Base-by-base conservation (phyloP, 2,329 filamentous ascomycete species). In the Elsinoe batatas region DNA sequence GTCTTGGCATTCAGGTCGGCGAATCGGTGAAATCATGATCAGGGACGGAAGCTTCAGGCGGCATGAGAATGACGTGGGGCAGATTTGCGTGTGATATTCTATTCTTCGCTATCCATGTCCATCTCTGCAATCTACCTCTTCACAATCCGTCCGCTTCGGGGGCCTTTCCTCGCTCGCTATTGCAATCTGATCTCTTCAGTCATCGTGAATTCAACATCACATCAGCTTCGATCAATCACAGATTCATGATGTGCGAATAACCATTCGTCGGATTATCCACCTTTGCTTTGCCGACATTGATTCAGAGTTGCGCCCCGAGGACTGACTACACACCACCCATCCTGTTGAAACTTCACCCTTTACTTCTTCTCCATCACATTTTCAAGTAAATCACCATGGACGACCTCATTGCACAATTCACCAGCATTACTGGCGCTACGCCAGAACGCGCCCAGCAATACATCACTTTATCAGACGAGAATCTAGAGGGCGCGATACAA, bases 401-500 rank as follows among this genome's bases (percentile, higher is more conserved):
- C 62, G 80, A 84, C 57, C 72, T 76, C 59, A 80, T 96, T 63
- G 80, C 81, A 60, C 82, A 83, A 65, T 96, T 98, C 69, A 82
- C 83, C 65, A 78, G 79, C 71, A 87, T 98, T 68, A 97, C 93
- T 37, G 85, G 83, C 62, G 81, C 86, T 58, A 82, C 78, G 59
- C 79, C 84, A 26, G 78, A 84, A 61, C 82, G 91, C 60, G 93
- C 91, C 30, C 80, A 82, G 59, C 85, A 87, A 62, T 95, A 94
- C 70, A 80, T 97, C 47, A 80, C 87, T 63, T 80, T 98, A 67
- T 84, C 90, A n/a, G 86, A 88, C 63, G 84, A 84, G 64, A 85
- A 95, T 67, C 76, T 91, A 53, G 83, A 89, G 70, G 86, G 91
- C 65, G 93, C 93, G 22, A 84, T 96, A 64, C 83, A 88, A 65